Conservation (phyloP, 2,329 filamentous ascomycete genomes). For the Arthrobotrys megalospora region DNA sequence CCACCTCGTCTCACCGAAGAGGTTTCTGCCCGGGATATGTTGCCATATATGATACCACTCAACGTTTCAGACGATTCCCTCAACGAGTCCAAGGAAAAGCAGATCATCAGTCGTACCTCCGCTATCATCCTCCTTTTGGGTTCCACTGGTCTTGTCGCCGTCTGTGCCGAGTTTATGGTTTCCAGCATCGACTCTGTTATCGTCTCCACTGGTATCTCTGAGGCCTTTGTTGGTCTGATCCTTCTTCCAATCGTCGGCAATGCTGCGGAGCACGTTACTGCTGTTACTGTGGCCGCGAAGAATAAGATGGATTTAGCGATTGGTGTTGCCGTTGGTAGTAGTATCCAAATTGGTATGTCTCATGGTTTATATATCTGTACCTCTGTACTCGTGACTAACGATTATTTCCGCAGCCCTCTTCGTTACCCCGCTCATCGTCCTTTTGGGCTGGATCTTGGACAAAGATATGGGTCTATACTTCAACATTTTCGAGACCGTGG, state of each 20-base stretch:
- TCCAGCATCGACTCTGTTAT: conserved; percentile 78
- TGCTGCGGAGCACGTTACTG: conserved; percentile 80
- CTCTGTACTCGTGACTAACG: not conserved
- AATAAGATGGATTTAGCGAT: conserved; percentile 84
- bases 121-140: conserved; percentile 76
- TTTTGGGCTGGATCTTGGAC: conserved; percentile 79
- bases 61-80: conserved; percentile 59
- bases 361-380: not conserved
- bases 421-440: conserved; percentile 78
- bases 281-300: conserved; percentile 79
- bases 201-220: conserved; percentile 72
- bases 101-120: conserved; percentile 67
- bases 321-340: conserved; percentile 79
- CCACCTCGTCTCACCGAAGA: conserved; percentile 76
- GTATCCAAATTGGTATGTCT: conserved; percentile 75
- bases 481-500: conserved; percentile 89
- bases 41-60: conserved; percentile 52
- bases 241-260: conserved; percentile 82
- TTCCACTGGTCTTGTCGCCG: conserved; percentile 77
- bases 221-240: conserved; percentile 80
- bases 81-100: conserved; percentile 57
- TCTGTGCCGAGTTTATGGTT: conserved; percentile 80
- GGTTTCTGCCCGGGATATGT: conserved; percentile 42
- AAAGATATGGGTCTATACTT: conserved; percentile 86
- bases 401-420: conserved; percentile 71